These are phyloP conservation scores for Chlorella sp. DNA, from an alignment of 139 green algal species.

Conservation along the genomic window DNA sequence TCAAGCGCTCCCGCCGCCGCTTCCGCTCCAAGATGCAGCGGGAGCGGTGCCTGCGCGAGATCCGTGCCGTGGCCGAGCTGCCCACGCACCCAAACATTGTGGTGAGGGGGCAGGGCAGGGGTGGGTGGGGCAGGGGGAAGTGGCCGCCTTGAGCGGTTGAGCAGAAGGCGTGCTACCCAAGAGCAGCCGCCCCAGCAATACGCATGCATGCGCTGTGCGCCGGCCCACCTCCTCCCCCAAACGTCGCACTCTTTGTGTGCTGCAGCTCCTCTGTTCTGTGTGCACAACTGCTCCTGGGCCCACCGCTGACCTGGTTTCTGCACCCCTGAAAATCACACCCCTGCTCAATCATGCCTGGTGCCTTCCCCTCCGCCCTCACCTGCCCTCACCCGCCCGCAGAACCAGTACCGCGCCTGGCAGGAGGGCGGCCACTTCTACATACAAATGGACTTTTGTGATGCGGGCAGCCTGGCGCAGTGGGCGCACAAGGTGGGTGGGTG, in stretches of 20 bases:
- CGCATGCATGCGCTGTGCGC: background rate
- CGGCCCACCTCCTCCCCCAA: too few relatives aligned
- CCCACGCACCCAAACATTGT: constrained; percentile 79
- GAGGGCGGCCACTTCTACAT: constrained; percentile 82
- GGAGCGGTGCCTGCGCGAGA: constrained; percentile 69
- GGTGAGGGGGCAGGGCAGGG: background rate
- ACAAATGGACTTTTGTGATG: constrained; percentile 75
- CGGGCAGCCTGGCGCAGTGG: constrained; percentile 54
- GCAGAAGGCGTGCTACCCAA: too few relatives aligned
- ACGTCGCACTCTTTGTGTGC: too few relatives aligned
- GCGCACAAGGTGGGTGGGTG: background rate
- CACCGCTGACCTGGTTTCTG: too few relatives aligned
- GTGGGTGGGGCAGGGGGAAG: too few relatives aligned
- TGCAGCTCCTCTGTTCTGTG: too few relatives aligned
- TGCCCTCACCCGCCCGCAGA: background rate
- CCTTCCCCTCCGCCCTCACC: background rate
- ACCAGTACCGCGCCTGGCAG: constrained; percentile 82
- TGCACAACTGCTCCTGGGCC: too few relatives aligned
- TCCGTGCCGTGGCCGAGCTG: constrained; percentile 70
- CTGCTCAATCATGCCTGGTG: background rate
- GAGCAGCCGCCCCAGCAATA: too few relatives aligned
- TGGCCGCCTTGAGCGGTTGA: too few relatives aligned
- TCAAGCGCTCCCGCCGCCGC: constrained; percentile 56
- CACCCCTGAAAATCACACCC: background rate
- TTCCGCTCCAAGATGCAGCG: constrained; percentile 62